These are phyloP conservation scores for Epichloe elymi DNA, from an alignment of 2,329 filamentous ascomycete species.

Conservation along the genomic window DNA sequence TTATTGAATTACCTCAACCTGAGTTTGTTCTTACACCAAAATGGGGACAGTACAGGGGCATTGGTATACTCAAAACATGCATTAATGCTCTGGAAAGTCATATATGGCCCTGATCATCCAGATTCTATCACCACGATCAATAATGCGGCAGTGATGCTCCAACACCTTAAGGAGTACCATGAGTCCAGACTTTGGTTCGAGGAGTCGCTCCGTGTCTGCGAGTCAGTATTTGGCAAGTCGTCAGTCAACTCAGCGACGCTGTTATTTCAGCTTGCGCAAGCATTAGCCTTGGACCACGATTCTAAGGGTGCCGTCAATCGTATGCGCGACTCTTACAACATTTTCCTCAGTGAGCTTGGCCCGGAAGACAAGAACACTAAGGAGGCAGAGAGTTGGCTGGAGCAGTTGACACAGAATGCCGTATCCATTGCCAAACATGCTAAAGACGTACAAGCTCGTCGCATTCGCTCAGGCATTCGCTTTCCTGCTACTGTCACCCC, in stretches of 20 bases:
- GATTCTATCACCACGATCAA: constrained; percentile 98
- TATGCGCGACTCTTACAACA: constrained; percentile 95
- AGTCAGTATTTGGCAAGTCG: constrained; percentile 75
- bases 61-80: constrained; percentile 84
- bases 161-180: constrained; percentile 86
- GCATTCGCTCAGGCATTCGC: constrained; percentile 56
- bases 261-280: constrained; percentile 92
- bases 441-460: constrained; percentile 68
- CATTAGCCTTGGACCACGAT: constrained; percentile 88
- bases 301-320: constrained; percentile 79
- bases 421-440: constrained; percentile 89
- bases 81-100: constrained; percentile 89
- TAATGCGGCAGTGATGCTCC: constrained; percentile 97
- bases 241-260: constrained; percentile 91
- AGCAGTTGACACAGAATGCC: constrained; percentile 90
- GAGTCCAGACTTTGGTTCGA: constrained; percentile 97
- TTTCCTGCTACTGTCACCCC: constrained; percentile 34
- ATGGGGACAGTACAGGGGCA: constrained; percentile 79
- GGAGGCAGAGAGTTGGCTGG: constrained; percentile 92
- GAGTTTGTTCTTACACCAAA: constrained; percentile 83
- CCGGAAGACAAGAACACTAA: constrained; percentile 93
- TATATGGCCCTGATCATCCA: constrained; percentile 85
- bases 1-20: constrained; percentile 93
- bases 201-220: constrained; percentile 76
- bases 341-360: constrained; percentile 80